Evolutionary conservation across 2,329 filamentous ascomycete species (phyloP), one percentile per base, ranked within the genome.

Genomic region (Verticillium nubilum): DNA sequence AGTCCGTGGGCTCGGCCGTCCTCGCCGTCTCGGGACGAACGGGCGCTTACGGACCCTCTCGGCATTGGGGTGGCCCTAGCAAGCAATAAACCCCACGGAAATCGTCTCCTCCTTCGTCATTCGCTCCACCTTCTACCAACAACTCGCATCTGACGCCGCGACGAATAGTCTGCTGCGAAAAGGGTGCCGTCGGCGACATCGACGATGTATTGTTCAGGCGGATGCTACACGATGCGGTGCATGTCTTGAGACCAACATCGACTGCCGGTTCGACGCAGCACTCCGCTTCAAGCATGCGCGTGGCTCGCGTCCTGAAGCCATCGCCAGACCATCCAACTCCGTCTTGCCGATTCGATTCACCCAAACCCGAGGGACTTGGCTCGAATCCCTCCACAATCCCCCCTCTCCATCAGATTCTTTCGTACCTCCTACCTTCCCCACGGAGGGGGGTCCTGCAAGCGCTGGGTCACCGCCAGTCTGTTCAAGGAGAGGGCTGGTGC

Each of bases 121-220:
- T 33, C 52, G 10, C 29, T 23, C 52, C 29, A 54, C 29, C 28
- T 19, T 5, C 15, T 25, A 23, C 15, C n/a, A 6, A 50, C 42
- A 3, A 3, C 42, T 26, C 42, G 23, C 17, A 23, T 23, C 19
- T 23, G 17, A 50, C 19, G 19, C 19, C 42, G n/a, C 42, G 42
- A 57, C 60, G 59, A 35, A 54, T 53, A 33, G 52, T 59, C 53
- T 58, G 60, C 56, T 60, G 58, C 35, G 33, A 57, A 27, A n/a
- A n/a, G n/a, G n/a, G n/a, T 62, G 60, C 47, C 60, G 60, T 1
- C 58, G 58, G 56, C 60, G 59, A 42, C 60, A 60, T 35, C 60
- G 60, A 28, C 60, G 54, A 26, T 60, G 60, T 33, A 56, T 62
- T 42, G 58, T 60, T 2, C 60, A 60, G 15, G 55, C 58, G 37